phyloP scores from a whole-genome alignment of 2,329 filamentous ascomycete genomes.

The Penicillium fuscoglaucum region DNA sequence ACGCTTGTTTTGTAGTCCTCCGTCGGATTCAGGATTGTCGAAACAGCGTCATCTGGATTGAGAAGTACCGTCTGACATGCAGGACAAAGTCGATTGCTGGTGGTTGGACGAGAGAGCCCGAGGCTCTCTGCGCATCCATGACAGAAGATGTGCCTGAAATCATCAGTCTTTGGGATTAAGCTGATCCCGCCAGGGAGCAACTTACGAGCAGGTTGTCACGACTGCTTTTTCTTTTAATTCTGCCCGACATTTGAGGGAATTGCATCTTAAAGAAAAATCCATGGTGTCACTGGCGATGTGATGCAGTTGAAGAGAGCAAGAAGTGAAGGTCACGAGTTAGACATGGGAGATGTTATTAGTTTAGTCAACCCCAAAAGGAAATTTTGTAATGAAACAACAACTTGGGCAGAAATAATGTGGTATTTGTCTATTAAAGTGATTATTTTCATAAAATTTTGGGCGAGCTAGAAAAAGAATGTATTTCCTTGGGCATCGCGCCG shows the following conservation, averaged over 20 bases:
- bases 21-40: conserved; percentile 70
- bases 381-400: neutral
- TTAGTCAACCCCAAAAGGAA: neutral
- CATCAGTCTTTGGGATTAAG: conserved; percentile 11
- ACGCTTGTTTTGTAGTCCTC: conserved; percentile 91
- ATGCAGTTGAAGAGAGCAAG: conserved; percentile 7
- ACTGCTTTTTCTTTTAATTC: conserved; percentile 70
- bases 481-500: conserved; percentile 86
- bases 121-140: conserved; percentile 66
- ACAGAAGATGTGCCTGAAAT: conserved; percentile 78
- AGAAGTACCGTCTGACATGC: conserved; percentile 69
- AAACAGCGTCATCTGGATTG: conserved; percentile 72
- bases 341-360: neutral
- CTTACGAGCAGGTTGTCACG: conserved; percentile 84
- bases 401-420: conserved; percentile 3
- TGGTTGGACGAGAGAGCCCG: conserved; percentile 59
- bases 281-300: conserved; percentile 48
- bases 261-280: conserved; percentile 77
- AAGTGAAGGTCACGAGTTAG: conserved; percentile 14
- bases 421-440: conserved; percentile 15
- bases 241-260: conserved; percentile 72
- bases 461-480: conserved; percentile 73
- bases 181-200: neutral
- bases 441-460: conserved; percentile 9
- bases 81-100: conserved; percentile 65